Percentiles rank a stretch among this genome's conserved stretches.
Evolutionary conservation across 2,329 filamentous ascomycete genomes (phyloP).

Genomic region (Coleophoma crateriformis): DNA sequence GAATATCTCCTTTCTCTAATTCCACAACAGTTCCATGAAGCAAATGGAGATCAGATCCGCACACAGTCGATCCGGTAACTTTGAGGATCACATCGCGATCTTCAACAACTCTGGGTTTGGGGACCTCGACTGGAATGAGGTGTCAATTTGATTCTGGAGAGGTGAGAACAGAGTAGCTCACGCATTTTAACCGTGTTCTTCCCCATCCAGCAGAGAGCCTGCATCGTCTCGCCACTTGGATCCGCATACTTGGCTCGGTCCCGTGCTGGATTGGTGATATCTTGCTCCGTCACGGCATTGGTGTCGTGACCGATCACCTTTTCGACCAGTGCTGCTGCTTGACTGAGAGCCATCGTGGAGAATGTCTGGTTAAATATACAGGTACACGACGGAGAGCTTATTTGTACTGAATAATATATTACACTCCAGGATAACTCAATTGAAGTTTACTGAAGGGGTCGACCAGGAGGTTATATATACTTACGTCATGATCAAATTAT

Average conservation of each 20-base stretch:
- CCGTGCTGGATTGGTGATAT: conserved; percentile 58
- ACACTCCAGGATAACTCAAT: too few species aligned
- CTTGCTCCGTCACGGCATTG: conserved; percentile 60
- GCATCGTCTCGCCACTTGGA: conserved; percentile 58
- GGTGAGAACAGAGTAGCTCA: conserved; percentile 24
- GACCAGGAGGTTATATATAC: neutral
- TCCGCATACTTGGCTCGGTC: conserved; percentile 45
- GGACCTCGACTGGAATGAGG: conserved; percentile 45
- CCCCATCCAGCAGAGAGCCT: conserved; percentile 75
- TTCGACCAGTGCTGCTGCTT: conserved; percentile 64
- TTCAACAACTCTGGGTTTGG: conserved; percentile 69
- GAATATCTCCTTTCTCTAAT: conserved; percentile 44
- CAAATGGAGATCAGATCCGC: conserved; percentile 31
- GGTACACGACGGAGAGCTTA: too few species aligned
- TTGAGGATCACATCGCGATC: conserved; percentile 73
- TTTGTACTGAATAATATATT: too few species aligned
- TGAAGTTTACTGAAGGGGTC: too few species aligned
- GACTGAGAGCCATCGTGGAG: conserved; percentile 48
- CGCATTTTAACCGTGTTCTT: conserved; percentile 72
- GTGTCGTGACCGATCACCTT: conserved; percentile 62
- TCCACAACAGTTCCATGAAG: conserved; percentile 34
- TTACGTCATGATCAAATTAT: neutral
- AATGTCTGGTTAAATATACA: too few species aligned
- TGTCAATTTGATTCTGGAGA: too few species aligned
- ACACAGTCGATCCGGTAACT: conserved; percentile 45